These are phyloP conservation scores for Aspergillus sp. DNA, from an alignment of 2,329 filamentous ascomycete species.

Conservation along the genomic window DNA sequence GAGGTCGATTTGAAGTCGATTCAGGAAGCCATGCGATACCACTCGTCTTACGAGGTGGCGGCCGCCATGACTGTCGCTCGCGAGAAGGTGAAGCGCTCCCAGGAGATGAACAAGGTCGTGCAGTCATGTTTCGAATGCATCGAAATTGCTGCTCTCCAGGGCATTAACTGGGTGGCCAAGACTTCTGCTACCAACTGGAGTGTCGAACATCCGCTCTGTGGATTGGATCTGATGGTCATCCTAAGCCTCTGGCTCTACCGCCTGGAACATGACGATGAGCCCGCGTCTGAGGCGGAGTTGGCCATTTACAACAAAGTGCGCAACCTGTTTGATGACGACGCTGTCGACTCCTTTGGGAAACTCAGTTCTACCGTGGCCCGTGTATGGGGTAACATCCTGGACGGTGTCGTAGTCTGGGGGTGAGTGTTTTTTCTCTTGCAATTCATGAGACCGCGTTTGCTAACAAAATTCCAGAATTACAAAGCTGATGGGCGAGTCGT, in stretches of 20 bases:
- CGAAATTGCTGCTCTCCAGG: conserved; percentile 87
- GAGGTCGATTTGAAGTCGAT: conserved; percentile 94
- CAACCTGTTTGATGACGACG: conserved; percentile 76
- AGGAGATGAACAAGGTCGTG: conserved; percentile 98
- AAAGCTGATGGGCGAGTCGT: conserved; percentile 94
- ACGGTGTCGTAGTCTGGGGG: conserved; percentile 99
- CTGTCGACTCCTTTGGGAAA: conserved; percentile 73
- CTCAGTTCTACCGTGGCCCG: conserved; percentile 91
- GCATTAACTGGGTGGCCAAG: conserved; percentile 95
- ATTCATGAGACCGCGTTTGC: neutral
- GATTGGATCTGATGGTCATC: conserved; percentile 95
- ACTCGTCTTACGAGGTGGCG: conserved; percentile 93
- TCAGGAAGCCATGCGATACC: conserved; percentile 91
- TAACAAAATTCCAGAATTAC: conserved; percentile 32
- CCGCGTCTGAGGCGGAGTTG: conserved; percentile 39
- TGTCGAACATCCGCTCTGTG: conserved; percentile 92
- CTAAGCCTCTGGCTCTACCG: conserved; percentile 97
- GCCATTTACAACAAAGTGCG: conserved; percentile 61
- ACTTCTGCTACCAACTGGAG: conserved; percentile 99
- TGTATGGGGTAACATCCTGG: conserved; percentile 95
- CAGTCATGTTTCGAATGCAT: conserved; percentile 97
- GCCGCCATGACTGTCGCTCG: conserved; percentile 92
- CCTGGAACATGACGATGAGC: conserved; percentile 97
- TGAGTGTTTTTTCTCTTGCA: conserved; percentile 49
- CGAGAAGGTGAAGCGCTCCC: conserved; percentile 86